A percentile compares a stretch with the other conserved stretches of the same genome.
These are phyloP conservation scores for Pseudonitzschia delicatissima DNA, from an alignment of 108 stramenopile genomes.

Conservation along the genomic window DNA sequence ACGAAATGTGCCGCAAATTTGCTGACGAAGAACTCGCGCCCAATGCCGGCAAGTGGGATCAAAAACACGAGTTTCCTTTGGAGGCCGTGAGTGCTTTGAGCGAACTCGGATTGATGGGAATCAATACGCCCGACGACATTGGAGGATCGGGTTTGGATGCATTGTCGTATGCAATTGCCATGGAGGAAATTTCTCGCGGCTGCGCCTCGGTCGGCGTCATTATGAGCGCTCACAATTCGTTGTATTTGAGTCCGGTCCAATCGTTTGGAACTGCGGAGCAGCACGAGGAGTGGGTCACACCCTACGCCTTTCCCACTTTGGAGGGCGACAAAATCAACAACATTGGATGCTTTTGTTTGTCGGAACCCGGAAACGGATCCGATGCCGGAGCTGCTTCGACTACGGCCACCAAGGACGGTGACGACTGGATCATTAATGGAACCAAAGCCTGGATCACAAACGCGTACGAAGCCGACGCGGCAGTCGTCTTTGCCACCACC, in stretches of 20 bases:
- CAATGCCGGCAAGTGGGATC: slow-evolving; percentile 88
- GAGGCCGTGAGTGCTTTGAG: slow-evolving; percentile 63
- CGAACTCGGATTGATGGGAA: slow-evolving; percentile 97
- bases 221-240: slow-evolving; percentile 93
- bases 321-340: slow-evolving; percentile 10
- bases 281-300: slow-evolving; percentile 73
- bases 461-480: slow-evolving; percentile 88
- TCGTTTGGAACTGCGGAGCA: slow-evolving; percentile 87
- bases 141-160: slow-evolving; percentile 93
- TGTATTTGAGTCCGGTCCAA: slow-evolving; percentile 93
- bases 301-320: slow-evolving; percentile 36
- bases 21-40: slow-evolving; percentile 93
- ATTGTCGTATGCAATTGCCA: slow-evolving; percentile 95
- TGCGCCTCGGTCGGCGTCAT: slow-evolving; percentile 96
- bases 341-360: slow-evolving; percentile 88
- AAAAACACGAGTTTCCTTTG: slow-evolving; percentile 76
- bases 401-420: slow-evolving; percentile 86
- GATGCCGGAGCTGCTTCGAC: slow-evolving; percentile 95
- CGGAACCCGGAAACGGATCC: slow-evolving; percentile 88
- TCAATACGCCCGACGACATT: slow-evolving; percentile 74
- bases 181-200: slow-evolving; percentile 97
- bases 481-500: slow-evolving; percentile 97
- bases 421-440: slow-evolving; percentile 93
- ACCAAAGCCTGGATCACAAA: slow-evolving; percentile 99
- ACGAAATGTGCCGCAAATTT: slow-evolving; percentile 94